Evolutionary conservation across 2,329 filamentous ascomycete species (phyloP).

Genomic region (Claviceps monticola): DNA sequence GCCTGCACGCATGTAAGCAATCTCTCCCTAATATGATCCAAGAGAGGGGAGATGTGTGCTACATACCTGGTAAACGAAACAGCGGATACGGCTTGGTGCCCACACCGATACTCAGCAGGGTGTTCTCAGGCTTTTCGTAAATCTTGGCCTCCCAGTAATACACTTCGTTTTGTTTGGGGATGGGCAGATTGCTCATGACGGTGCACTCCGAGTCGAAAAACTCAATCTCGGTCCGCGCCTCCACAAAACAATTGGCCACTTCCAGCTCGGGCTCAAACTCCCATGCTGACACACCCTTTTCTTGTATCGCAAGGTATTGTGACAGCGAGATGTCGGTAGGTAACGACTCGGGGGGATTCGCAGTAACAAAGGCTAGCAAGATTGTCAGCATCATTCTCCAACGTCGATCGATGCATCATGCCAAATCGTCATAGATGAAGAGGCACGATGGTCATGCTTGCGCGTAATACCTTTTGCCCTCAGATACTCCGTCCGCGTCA

Average conservation of each 20-base stretch:
- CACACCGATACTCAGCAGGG: conserved; percentile 80
- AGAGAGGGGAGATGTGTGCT: neutral
- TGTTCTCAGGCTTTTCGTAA: conserved; percentile 89
- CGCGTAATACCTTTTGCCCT: conserved; percentile 70
- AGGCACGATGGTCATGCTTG: too few species aligned
- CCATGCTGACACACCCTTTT: conserved; percentile 99
- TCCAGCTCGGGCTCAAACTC: conserved; percentile 98
- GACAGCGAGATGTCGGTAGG: conserved; percentile 96
- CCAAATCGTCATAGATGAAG: too few species aligned
- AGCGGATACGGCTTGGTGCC: conserved; percentile 94
- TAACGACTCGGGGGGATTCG: conserved; percentile 85
- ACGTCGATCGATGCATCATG: neutral
- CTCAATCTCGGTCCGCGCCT: conserved; percentile 90
- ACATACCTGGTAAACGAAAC: conserved; percentile 79
- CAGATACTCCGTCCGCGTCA: conserved; percentile 79
- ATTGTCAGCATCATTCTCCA: conserved; percentile 9
- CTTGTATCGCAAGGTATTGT: conserved; percentile 94
- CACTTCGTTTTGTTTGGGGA: conserved; percentile 97
- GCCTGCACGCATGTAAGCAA: conserved; percentile 28
- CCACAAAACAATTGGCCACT: conserved; percentile 97
- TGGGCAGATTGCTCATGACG: conserved; percentile 89
- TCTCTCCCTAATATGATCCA: neutral
- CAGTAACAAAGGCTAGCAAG: conserved; percentile 70
- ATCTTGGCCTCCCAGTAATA: conserved; percentile 99
- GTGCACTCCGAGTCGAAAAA: conserved; percentile 98